These are phyloP conservation scores for Fagus crenata DNA, from an alignment of 306 rosid species.

Conservation along the genomic window DNA sequence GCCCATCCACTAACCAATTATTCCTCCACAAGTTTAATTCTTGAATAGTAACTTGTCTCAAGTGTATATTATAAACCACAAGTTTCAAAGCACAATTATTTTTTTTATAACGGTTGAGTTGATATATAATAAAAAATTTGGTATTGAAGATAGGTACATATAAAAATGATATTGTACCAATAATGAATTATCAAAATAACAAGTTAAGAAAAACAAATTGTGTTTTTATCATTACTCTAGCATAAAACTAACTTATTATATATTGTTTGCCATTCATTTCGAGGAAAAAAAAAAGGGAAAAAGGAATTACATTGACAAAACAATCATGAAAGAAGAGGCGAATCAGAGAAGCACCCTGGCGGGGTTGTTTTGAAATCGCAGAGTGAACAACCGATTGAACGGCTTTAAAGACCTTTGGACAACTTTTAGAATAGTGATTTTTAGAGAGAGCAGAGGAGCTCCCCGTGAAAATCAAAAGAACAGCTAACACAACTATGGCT, in stretches of 20 bases:
- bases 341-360: slow-evolving; percentile 77
- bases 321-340: slow-evolving; percentile 87
- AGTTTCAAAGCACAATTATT: too few relatives aligned
- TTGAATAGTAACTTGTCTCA: too few relatives aligned
- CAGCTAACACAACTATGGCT: slow-evolving; percentile 7
- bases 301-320: slow-evolving; percentile 59
- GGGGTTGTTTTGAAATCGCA: slow-evolving; percentile 57
- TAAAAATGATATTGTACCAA: too few relatives aligned
- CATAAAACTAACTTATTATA: not conserved
- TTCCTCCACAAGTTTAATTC: too few relatives aligned
- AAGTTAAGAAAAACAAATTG: too few relatives aligned
- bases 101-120: too few relatives aligned
- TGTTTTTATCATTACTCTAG: too few relatives aligned
- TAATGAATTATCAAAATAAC: too few relatives aligned
- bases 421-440: slow-evolving; percentile 49
- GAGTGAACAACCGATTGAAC: slow-evolving; percentile 48
- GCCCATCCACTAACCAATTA: too few relatives aligned
- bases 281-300: not conserved
- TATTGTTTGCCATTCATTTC: not conserved
- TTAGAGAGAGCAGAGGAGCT: slow-evolving; percentile 52
- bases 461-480: slow-evolving; percentile 35
- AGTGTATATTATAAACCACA: too few relatives aligned
- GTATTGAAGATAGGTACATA: too few relatives aligned
- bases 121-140: too few relatives aligned
- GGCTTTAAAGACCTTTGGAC: slow-evolving; percentile 49